Base-by-base conservation (phyloP, 1,284 basidiomycete genomes). In the Ustilago xerochloae region DNA sequence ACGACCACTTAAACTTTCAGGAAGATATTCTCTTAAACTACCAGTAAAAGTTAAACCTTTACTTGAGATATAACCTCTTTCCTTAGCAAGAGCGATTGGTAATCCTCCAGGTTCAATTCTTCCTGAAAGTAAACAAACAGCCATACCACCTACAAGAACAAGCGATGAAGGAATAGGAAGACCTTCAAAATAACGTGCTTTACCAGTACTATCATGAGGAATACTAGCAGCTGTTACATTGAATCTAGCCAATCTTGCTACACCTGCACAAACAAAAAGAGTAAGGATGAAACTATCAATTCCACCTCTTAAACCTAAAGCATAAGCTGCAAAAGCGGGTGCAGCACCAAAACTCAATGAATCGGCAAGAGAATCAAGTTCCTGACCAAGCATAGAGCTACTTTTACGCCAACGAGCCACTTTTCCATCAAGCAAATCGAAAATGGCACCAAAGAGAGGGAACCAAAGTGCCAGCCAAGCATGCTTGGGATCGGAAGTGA, bases 331-430 rank as follows among this genome's bases (percentile, higher is more conserved):
- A 49, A 98, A 88, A 15, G 94, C 91, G 1, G 97, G 97, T 0
- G 97, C 95, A 43, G 98, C 94, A 58, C 97, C 97, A 82, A 99
- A 99, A 3, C 94, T 97, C 66, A 99, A 91, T 93, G 97, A 88
- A 86, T 99, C 97, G 26, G 97, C 97, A 59, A 99, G 87, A 84
- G 92, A 93, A 87, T 99, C 97, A 58, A 99, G 88, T 85, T 99
- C 97, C 86, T 99, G 97, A 1, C 97, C 97, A n/a, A 99, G 88
- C 90, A 99, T 91, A 78, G 92, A 94, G 66, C 90, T 92, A 60
- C 93, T 93, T 69, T 94, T 95, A 84, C 94, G 90, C 95, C 95
- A 98, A 72, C 97, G 88, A 18, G 97, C 97, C 29, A 99, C 93
- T 86, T 97, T 98, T 57, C 97, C 97, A 84, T 99, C 97, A 48